These are phyloP conservation scores for Spergularia azorica DNA, from an alignment of 179 eudicot genomes.

Conservation along the genomic window DNA sequence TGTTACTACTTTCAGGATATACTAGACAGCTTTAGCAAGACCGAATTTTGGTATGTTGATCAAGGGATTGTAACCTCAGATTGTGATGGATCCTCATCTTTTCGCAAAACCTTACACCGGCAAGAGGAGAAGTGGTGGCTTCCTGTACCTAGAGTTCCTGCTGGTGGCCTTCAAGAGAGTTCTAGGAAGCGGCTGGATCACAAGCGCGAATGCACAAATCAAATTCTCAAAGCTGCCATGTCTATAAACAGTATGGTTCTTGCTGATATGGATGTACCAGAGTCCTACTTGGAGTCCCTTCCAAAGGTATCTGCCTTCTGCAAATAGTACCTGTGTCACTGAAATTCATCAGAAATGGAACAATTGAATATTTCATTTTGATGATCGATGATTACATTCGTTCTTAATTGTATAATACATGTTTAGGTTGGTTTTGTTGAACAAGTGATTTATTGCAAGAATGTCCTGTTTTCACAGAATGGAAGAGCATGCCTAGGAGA, in stretches of 20 bases:
- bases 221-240: conserved; percentile 83
- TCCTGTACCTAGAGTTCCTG: conserved; percentile 81
- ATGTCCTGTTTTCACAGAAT: conserved; percentile 38
- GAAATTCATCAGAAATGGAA: too few relatives aligned
- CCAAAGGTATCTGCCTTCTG: conserved; percentile 54
- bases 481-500: conserved; percentile 89
- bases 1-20: conserved; percentile 50
- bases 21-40: conserved; percentile 56
- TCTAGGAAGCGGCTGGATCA: conserved; percentile 72
- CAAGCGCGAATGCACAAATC: conserved; percentile 75
- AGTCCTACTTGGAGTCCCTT: conserved; percentile 64
- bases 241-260: conserved; percentile 69
- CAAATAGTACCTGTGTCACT: not conserved
- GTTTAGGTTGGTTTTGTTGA: not conserved
- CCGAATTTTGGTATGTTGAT: conserved; percentile 92
- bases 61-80: conserved; percentile 74
- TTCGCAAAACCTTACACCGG: conserved; percentile 54
- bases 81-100: conserved; percentile 63
- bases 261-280: conserved; percentile 87
- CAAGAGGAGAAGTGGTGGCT: conserved; percentile 97
- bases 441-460: not conserved
- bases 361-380: too few relatives aligned
- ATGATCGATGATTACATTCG: too few relatives aligned
- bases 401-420: too few relatives aligned
- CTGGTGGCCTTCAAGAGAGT: conserved; percentile 66